Evolutionary conservation across 345 rosid genomes (phyloP), one percentile per base, ranked within the genome.

Genomic region (Brassica juncea): DNA sequence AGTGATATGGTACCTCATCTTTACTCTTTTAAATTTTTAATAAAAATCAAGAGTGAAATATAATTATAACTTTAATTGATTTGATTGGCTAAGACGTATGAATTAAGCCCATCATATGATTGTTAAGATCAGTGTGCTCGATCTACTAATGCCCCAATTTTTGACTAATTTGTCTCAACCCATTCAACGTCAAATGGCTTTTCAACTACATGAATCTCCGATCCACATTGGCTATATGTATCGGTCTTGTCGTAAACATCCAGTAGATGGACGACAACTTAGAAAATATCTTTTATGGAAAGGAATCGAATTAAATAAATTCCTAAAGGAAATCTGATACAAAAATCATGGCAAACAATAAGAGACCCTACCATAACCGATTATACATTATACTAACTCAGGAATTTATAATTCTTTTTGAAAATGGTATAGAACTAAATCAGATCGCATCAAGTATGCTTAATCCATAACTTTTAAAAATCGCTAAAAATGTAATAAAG

Each of bases 131-230:
- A 72, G 42, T 72, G 64, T 72, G 77, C 63, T 66, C 72, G 14
- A 59, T 79, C 77, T 72, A 78, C 73, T 44, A 72, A 66, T 57
- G 23, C 55, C 59, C 78, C 82, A 73, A 70, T 73, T 67, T 73
- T 79, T 73, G 77, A 66, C 60, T 12, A 44, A 14, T 44, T 72
- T 58, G 61, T 71, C 68, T 64, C 81, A 55, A 71, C 3, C 65
- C 60, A 37, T 71, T 71, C 44, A 27, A 64, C 71, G 30, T 37
- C 12, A 11, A 31, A 32, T 70, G 47, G 39, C 60, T 55, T 55
- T 35, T 10, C 71, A 59, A 57, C 54, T 64, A 35, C 27, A 2
- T 64, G 44, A 34, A 44, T 78, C 76, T 78, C 15, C 60, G 35
- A 71, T 71, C 55, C 12, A 62, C 64, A 70, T 54, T 70, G 73